phyloP scores from a whole-genome alignment of 306 rosid species.

The Mimosa pudica region DNA sequence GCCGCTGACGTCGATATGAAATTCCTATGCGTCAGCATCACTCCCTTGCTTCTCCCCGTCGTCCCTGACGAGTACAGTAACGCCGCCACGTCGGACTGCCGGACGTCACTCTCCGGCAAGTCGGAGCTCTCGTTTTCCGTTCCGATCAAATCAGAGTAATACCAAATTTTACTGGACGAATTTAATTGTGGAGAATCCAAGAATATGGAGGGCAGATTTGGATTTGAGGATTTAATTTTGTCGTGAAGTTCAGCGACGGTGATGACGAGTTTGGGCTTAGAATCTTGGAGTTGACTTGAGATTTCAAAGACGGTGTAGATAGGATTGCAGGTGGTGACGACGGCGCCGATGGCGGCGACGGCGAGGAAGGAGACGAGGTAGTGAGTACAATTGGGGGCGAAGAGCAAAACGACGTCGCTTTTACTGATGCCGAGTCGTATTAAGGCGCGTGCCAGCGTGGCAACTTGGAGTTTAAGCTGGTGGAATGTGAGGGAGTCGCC shows the following conservation, averaged over 20 bases:
- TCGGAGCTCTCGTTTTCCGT: conserved; percentile 10
- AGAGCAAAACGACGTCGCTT: conserved; percentile 41
- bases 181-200: conserved; percentile 2
- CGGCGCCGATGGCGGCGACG: conserved; percentile 29
- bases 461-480: conserved; percentile 43
- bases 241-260: conserved; percentile 37
- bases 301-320: conserved; percentile 35
- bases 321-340: conserved; percentile 39
- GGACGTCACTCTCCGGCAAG: conserved; percentile 4
- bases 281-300: conserved; percentile 43
- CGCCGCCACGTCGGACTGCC: conserved; percentile 42
- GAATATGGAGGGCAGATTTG: conserved; percentile 36
- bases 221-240: conserved; percentile 24
- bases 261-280: conserved; percentile 42
- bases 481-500: conserved; percentile 42
- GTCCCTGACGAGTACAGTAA: conserved; percentile 51
- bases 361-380: conserved; percentile 30
- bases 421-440: conserved; percentile 27
- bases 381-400: conserved; percentile 36
- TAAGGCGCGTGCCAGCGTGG: conserved; percentile 32
- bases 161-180: conserved; percentile 5
- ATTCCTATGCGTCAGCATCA: conserved; percentile 47
- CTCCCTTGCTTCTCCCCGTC: conserved; percentile 58
- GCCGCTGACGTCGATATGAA: conserved; percentile 48
- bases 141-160: conserved; percentile 38